Base-by-base conservation (phyloP, 2,329 filamentous ascomycete genomes). In the Endoconidiophora polonica region DNA sequence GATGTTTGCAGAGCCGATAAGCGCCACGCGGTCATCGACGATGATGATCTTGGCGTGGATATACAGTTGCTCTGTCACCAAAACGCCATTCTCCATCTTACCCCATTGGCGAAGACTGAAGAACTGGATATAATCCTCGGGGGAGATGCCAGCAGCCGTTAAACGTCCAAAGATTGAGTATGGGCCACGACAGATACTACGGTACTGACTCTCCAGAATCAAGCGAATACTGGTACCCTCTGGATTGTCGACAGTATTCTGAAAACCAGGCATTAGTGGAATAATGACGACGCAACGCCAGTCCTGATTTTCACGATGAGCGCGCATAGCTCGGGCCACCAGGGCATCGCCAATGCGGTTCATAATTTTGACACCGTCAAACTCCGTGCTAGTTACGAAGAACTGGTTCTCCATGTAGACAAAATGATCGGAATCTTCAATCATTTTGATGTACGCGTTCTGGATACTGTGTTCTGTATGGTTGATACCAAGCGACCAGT, bases 361-460 rank as follows among this genome's bases (percentile, higher is more conserved):
- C 62, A 86, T 76, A 55, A 98, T 91, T 61, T 81, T 86, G 10
- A 83, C 85, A 48, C 83, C 84, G 58, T 94, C 79, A 4, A 88
- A 87, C 59, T 91, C 83, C 46, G 85, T 91, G 57, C 86, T 94
- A 36, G 86, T 93, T 63, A 98, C 84, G 68, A 94, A 98, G 66
- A 96, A 98, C 61, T 98, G 91, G 61, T 98, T 98, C 63, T 98
- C 91, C 56, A 96, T 94, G 65, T 98, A 96, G 47, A 96, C 86
- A 59, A 95, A 94, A 63, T 96, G 91, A 44, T 98, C 86, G 1
- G 87, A 95, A 56, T 90, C 83, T 56, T 91, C 82, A 57, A 98
- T 98, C 70, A 94, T 79, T 62, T 93, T 91, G 57, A 93, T 76
- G 60, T 96, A 96, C 3, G 91, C 90, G 55, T 83, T 91, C 73